Evolutionary conservation across 1,139 yeast genomes (phyloP).

Genomic region (Yamadazyma friedrichii): DNA sequence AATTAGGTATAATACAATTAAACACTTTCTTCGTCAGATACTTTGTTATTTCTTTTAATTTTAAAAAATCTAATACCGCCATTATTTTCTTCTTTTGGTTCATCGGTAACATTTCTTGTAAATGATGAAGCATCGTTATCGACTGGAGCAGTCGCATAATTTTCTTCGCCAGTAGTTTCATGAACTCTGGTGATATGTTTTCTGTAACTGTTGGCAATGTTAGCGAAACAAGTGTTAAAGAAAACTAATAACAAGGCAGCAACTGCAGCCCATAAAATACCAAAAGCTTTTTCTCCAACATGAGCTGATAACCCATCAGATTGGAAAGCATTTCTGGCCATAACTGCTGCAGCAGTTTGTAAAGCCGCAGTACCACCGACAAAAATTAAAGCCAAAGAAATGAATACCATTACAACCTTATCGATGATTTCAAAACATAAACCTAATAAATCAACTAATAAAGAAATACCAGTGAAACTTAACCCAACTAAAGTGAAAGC

Average conservation of each 20-base stretch:
- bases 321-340: slow-evolving; percentile 65
- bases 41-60: slow-evolving; percentile 65
- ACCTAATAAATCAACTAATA: slow-evolving; percentile 41
- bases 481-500: slow-evolving; percentile 63
- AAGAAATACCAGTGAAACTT: slow-evolving; percentile 48
- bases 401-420: slow-evolving; percentile 53
- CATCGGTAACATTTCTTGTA: slow-evolving; percentile 37
- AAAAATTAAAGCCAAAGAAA: slow-evolving; percentile 52
- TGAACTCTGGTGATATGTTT: slow-evolving; percentile 41
- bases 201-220: slow-evolving; percentile 46
- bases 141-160: slow-evolving; percentile 12
- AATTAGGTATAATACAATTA: slow-evolving; percentile 21
- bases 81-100: slow-evolving; percentile 30
- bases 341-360: slow-evolving; percentile 65
- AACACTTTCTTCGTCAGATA: slow-evolving; percentile 61
- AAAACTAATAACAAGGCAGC: slow-evolving; percentile 52
- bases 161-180: slow-evolving; percentile 19
- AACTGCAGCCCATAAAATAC: slow-evolving; percentile 69
- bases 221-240: slow-evolving; percentile 54
- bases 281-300: slow-evolving; percentile 59
- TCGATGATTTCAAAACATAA: slow-evolving; percentile 48
- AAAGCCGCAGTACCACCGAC: slow-evolving; percentile 59
- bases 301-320: slow-evolving; percentile 40
- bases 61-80: slow-evolving; percentile 79
- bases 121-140: slow-evolving; percentile 46